Evolutionary conservation across 768 basidiomycete genomes (phyloP).

Genomic region (Pulveroboletus sp.): DNA sequence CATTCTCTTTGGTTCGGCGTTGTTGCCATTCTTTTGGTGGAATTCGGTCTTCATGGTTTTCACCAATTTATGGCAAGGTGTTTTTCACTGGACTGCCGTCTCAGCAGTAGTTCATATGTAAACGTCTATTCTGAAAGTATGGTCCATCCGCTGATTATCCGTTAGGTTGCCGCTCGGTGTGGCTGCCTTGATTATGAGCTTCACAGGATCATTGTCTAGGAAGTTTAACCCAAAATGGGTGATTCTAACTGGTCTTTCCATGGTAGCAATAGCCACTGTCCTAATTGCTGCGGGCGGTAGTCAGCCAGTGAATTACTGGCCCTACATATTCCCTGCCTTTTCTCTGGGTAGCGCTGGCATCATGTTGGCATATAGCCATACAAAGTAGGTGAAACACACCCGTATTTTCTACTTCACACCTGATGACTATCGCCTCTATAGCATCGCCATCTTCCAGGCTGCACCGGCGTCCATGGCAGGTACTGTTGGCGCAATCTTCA

Average conservation of each 20-base stretch:
- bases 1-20: constrained; percentile 34
- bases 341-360: constrained; percentile 43
- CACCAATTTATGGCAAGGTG: constrained; percentile 38
- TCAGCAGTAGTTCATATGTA: constrained; percentile 39
- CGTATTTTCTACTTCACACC: background rate
- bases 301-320: constrained; percentile 41
- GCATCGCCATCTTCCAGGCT: constrained; percentile 48
- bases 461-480: constrained; percentile 48
- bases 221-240: constrained; percentile 40
- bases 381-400: constrained; percentile 36
- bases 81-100: constrained; percentile 40
- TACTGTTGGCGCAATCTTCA: constrained; percentile 53
- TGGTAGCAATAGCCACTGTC: constrained; percentile 36
- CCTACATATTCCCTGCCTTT: constrained; percentile 46
- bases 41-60: constrained; percentile 30
- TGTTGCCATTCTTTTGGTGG: constrained; percentile 44
- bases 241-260: constrained; percentile 38
- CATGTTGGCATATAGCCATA: constrained; percentile 42
- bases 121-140: constrained; percentile 2
- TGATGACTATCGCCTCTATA: constrained; percentile 14
- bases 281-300: constrained; percentile 42
- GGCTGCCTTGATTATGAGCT: constrained; percentile 33
- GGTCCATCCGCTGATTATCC: background rate
- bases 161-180: constrained; percentile 40
- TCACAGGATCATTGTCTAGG: constrained; percentile 37